Conservation (phyloP, 257 asterid species). For the Handroanthus guayacan region DNA sequence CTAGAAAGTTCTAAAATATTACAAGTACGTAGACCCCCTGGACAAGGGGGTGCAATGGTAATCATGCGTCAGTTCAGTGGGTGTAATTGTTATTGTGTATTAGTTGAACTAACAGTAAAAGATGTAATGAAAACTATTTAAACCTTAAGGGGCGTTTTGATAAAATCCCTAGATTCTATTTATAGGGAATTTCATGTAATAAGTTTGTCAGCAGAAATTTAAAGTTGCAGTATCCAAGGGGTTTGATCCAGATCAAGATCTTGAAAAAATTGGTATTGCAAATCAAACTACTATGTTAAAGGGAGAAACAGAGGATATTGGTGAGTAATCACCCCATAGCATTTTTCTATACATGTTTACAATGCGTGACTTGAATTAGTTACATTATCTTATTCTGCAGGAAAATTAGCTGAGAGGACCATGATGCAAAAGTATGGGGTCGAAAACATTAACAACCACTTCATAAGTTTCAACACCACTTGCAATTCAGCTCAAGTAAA, state of each 20-base stretch:
- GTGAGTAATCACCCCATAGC: slow-evolving; percentile 48
- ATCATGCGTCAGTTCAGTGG: too few species aligned
- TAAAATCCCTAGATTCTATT: slow-evolving; percentile 8
- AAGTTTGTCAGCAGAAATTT: slow-evolving; percentile 73
- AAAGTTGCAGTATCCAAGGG: slow-evolving; percentile 84
- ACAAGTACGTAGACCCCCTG: too few species aligned
- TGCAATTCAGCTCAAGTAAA: slow-evolving; percentile 98
- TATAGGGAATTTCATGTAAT: slow-evolving; percentile 33
- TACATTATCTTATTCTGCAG: slow-evolving; percentile 44
- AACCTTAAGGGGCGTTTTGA: too few species aligned
- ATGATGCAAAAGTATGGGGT: slow-evolving; percentile 93
- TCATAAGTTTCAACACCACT: slow-evolving; percentile 95
- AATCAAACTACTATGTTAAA: slow-evolving; percentile 98
- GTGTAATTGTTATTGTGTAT: too few species aligned
- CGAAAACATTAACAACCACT: slow-evolving; percentile 80
- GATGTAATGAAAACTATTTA: too few species aligned
- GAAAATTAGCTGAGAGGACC: slow-evolving; percentile 74
- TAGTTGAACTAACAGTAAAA: too few species aligned
- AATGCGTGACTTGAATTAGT: slow-evolving; percentile 1
- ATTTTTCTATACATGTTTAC: slow-evolving; percentile 23
- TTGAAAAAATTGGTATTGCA: slow-evolving; percentile 91
- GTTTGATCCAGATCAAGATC: slow-evolving; percentile 90
- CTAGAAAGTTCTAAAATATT: too few species aligned
- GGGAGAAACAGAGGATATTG: slow-evolving; percentile 99
- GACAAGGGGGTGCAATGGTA: too few species aligned